Evolutionary conservation across 345 rosid genomes (phyloP).

Genomic region (Mangifera indica): DNA sequence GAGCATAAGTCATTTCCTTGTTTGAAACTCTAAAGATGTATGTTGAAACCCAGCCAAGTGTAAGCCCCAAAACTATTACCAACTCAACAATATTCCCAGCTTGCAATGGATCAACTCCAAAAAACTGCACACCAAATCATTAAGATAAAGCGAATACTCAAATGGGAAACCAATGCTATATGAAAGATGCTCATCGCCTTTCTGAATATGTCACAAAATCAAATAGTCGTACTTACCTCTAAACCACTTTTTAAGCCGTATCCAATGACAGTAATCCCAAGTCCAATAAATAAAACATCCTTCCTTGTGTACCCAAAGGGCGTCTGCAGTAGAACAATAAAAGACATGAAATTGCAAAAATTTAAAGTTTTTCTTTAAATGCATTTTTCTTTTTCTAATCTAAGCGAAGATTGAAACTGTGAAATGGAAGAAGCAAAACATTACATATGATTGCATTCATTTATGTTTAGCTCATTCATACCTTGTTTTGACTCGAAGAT

Average conservation of each 20-base stretch:
- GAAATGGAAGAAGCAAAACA: too few species aligned
- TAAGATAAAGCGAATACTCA: neutral
- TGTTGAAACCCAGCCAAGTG: constrained; percentile 90
- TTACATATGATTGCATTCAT: neutral
- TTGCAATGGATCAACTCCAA: constrained; percentile 82
- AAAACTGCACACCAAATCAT: constrained; percentile 44
- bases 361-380: neutral
- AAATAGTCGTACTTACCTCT: constrained; percentile 49
- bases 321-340: constrained; percentile 35
- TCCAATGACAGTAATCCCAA: constrained; percentile 77
- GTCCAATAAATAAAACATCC: constrained; percentile 84
- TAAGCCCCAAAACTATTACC: constrained; percentile 79
- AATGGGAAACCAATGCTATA: neutral
- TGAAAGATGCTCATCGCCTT: neutral
- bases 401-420: too few species aligned
- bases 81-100: constrained; percentile 91
- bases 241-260: constrained; percentile 81
- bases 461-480: constrained; percentile 20
- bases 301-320: constrained; percentile 91
- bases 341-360: constrained; percentile 8
- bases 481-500: constrained; percentile 49
- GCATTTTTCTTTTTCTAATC: too few species aligned
- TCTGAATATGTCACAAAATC: neutral
- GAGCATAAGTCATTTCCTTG: constrained; percentile 98
- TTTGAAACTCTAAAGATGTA: constrained; percentile 89